phyloP scores from a whole-genome alignment of 495 filamentous ascomycete genomes.

The Parachaetomium inaequale region DNA sequence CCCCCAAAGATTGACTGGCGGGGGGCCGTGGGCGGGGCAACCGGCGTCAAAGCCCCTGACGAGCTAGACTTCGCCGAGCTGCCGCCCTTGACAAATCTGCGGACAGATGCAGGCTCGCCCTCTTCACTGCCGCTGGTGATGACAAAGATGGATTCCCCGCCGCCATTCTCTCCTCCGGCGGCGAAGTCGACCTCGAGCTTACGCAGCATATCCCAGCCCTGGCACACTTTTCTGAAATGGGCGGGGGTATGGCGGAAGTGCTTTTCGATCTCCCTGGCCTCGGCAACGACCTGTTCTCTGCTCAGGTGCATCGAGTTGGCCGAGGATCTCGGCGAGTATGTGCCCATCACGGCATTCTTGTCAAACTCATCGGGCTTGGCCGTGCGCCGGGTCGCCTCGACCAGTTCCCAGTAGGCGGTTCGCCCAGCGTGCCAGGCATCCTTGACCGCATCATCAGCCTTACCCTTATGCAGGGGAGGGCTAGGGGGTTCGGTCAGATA shows the following conservation, averaged over 20 bases:
- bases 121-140: conserved; percentile 67
- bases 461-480: conserved; percentile 37
- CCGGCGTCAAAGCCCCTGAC: conserved; percentile 16
- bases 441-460: conserved; percentile 53
- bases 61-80: background rate
- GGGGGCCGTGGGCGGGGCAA: conserved; percentile 1
- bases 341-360: conserved; percentile 43
- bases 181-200: conserved; percentile 86
- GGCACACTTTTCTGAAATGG: conserved; percentile 73
- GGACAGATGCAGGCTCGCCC: conserved; percentile 36
- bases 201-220: conserved; percentile 90
- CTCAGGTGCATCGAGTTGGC: conserved; percentile 63
- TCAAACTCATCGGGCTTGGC: conserved; percentile 65
- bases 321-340: conserved; percentile 48
- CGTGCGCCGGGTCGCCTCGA: conserved; percentile 68
- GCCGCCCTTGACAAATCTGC: conserved; percentile 29
- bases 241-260: conserved; percentile 71
- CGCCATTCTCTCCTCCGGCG: conserved; percentile 65
- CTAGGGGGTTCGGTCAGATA: conserved; percentile 68
- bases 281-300: conserved; percentile 63
- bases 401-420: conserved; percentile 71
- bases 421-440: conserved; percentile 77
- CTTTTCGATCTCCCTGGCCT: conserved; percentile 76
- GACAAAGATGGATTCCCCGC: conserved; percentile 72
- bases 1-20: conserved; percentile 26